Evolutionary conservation across 2,329 filamentous ascomycete genomes (phyloP).

Genomic region (Cladophialophora exuberans): DNA sequence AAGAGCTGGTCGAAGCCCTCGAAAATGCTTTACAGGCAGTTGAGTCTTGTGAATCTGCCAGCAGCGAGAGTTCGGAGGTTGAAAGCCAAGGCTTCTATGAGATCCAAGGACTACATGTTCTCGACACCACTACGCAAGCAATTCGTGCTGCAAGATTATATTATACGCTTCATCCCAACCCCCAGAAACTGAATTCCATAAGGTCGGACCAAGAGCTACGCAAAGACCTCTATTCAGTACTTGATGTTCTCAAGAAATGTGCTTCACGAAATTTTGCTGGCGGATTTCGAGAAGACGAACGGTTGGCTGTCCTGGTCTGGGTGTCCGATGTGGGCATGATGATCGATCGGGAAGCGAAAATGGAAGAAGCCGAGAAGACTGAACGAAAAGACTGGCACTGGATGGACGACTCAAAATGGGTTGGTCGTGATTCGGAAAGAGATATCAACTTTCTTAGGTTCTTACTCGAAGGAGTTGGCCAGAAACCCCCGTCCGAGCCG

Average conservation of each 20-base stretch:
- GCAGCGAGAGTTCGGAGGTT: constrained; percentile 45
- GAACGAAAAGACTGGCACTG: constrained; percentile 79
- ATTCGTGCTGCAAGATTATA: constrained; percentile 95
- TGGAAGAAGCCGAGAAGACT: constrained; percentile 73
- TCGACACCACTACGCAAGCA: constrained; percentile 92
- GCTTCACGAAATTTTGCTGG: constrained; percentile 83
- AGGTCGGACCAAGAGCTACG: constrained; percentile 85
- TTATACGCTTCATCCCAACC: constrained; percentile 89
- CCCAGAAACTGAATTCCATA: constrained; percentile 81
- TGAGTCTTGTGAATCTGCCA: constrained; percentile 40
- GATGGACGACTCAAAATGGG: constrained; percentile 72
- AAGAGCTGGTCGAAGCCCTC: constrained; percentile 68
- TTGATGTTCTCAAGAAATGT: constrained; percentile 91
- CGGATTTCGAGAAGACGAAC: constrained; percentile 78
- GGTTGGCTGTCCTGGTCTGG: constrained; percentile 76
- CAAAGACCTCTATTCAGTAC: constrained; percentile 78
- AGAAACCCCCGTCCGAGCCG: constrained; percentile 14
- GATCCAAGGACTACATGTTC: constrained; percentile 85
- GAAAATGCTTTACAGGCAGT: constrained; percentile 70
- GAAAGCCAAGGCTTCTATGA: constrained; percentile 73
- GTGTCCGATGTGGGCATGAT: constrained; percentile 76
- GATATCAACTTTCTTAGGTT: constrained; percentile 81
- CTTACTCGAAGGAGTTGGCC: constrained; percentile 49
- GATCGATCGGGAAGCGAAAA: constrained; percentile 73
- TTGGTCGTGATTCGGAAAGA: constrained; percentile 68